phyloP scores from a whole-genome alignment of 371 early-diverging fungal genomes.

The Rhizopus stolonifer region DNA sequence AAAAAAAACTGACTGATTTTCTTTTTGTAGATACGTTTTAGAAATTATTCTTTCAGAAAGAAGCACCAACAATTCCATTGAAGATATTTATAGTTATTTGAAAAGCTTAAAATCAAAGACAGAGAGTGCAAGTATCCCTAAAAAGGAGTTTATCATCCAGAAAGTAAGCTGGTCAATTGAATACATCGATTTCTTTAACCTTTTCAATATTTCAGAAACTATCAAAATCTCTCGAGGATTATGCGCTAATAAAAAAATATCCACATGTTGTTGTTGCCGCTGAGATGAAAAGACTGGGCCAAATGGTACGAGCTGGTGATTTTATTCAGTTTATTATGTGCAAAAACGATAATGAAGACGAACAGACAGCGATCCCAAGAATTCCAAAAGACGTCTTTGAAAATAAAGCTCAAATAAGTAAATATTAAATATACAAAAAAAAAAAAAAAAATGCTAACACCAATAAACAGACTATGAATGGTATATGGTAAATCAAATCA shows the following conservation, averaged over 20 bases:
- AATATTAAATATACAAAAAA: background rate
- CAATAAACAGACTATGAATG: slow-evolving; percentile 72
- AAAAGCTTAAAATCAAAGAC: slow-evolving; percentile 48
- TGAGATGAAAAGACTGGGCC: slow-evolving; percentile 69
- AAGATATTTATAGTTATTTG: slow-evolving; percentile 9
- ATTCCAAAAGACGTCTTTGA: slow-evolving; percentile 11
- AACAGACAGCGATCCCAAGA: background rate
- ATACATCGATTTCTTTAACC: too few species aligned
- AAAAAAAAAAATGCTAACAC: background rate
- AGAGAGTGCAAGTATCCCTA: slow-evolving; percentile 52
- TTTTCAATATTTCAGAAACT: slow-evolving; percentile 52
- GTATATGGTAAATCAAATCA: slow-evolving; percentile 91
- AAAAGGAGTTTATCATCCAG: slow-evolving; percentile 87
- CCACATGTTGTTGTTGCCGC: slow-evolving; percentile 96
- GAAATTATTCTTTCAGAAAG: slow-evolving; percentile 66
- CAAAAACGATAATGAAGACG: slow-evolving; percentile 39
- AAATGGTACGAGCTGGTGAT: slow-evolving; percentile 78
- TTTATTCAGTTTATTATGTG: slow-evolving; percentile 95
- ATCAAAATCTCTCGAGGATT: slow-evolving; percentile 86
- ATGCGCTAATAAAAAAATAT: slow-evolving; percentile 73
- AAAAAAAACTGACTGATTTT: background rate
- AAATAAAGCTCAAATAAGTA: slow-evolving; percentile 12
- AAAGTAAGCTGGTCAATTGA: slow-evolving; percentile 60
- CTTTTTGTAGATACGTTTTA: slow-evolving; percentile 61
- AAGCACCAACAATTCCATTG: slow-evolving; percentile 54